A percentile compares a stretch with the other conserved stretches of the same genome.
Evolutionary conservation across 352 stramenopile genomes (phyloP).

Genomic region (Phytopythium mirpurense): DNA sequence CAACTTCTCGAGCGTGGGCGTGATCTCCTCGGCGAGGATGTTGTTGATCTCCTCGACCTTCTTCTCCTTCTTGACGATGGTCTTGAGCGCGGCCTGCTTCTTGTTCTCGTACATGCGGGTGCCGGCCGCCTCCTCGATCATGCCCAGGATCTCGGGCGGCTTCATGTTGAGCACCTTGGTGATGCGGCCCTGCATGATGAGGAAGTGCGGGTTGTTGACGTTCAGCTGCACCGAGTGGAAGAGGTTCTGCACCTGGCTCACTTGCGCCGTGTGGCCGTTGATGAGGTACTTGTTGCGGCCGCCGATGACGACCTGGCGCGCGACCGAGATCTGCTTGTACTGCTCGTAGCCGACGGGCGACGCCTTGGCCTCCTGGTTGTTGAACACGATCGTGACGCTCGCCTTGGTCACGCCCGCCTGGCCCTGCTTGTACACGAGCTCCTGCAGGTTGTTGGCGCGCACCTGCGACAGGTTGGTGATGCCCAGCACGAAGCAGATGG

Average conservation of each 20-base stretch:
- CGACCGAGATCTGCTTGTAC: conserved; percentile 98
- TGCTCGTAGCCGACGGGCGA: conserved; percentile 97
- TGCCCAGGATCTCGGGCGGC: conserved; percentile 97
- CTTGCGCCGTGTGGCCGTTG: conserved; percentile 97
- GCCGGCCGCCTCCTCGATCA: conserved; percentile 99
- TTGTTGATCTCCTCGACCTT: conserved; percentile 99
- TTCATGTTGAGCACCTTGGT: conserved; percentile 99
- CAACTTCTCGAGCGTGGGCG: conserved; percentile 97
- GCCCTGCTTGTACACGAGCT: conserved; percentile 99
- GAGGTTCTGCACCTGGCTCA: conserved; percentile 98
- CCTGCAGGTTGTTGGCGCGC: conserved; percentile 97
- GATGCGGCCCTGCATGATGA: conserved; percentile 99
- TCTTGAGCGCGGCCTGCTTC: conserved; percentile 96
- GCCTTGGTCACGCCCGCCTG: conserved; percentile 99
- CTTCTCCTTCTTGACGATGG: conserved; percentile 99
- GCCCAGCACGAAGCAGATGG: conserved; percentile 99
- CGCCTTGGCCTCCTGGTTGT: conserved; percentile 93
- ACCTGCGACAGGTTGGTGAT: conserved; percentile 99
- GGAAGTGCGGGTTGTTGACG: conserved; percentile 99
- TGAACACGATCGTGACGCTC: conserved; percentile 98
- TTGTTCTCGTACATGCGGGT: conserved; percentile 99
- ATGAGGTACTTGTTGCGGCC: conserved; percentile 99
- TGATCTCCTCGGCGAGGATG: conserved; percentile 98
- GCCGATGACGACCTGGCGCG: conserved; percentile 97
- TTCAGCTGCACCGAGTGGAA: conserved; percentile 99